These are phyloP conservation scores for Mycena polygramma DNA, from an alignment of 768 basidiomycete genomes.

Conservation along the genomic window DNA sequence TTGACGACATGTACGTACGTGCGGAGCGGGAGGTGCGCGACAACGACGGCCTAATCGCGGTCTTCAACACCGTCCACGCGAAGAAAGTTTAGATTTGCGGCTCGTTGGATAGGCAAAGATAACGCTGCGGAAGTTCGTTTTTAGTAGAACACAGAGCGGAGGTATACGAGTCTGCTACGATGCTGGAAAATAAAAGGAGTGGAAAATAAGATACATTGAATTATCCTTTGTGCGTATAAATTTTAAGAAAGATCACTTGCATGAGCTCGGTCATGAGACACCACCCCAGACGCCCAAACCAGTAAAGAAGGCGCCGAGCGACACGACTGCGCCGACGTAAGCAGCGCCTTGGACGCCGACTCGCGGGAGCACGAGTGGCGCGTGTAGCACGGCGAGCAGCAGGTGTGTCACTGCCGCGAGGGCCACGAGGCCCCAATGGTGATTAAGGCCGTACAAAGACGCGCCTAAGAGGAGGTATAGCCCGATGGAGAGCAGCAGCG, in stretches of 20 bases:
- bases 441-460: slow-evolving; percentile 67
- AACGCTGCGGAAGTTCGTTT: background rate
- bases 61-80: slow-evolving; percentile 66
- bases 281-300: slow-evolving; percentile 83
- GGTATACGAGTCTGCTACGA: too few species aligned
- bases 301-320: slow-evolving; percentile 77
- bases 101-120: background rate
- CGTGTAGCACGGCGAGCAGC: slow-evolving; percentile 72
- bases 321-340: slow-evolving; percentile 75
- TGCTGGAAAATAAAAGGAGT: background rate
- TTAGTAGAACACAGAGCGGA: too few species aligned
- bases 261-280: slow-evolving; percentile 53
- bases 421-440: slow-evolving; percentile 42
- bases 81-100: slow-evolving; percentile 28
- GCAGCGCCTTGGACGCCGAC: slow-evolving; percentile 84
- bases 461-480: slow-evolving; percentile 72
- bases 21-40: slow-evolving; percentile 62
- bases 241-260: background rate
- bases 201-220: slow-evolving; percentile 12
- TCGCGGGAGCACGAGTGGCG: slow-evolving; percentile 74
- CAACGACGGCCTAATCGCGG: slow-evolving; percentile 61
- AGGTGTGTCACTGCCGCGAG: slow-evolving; percentile 59
- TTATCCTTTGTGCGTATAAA: slow-evolving; percentile 11
- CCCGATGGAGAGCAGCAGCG: slow-evolving; percentile 78
- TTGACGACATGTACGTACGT: slow-evolving; percentile 55